A percentile compares a stretch with the other conserved stretches of the same genome.
These are phyloP conservation scores for Fistulifera pelliculosa DNA, from an alignment of 108 stramenopile genomes.

Conservation along the genomic window DNA sequence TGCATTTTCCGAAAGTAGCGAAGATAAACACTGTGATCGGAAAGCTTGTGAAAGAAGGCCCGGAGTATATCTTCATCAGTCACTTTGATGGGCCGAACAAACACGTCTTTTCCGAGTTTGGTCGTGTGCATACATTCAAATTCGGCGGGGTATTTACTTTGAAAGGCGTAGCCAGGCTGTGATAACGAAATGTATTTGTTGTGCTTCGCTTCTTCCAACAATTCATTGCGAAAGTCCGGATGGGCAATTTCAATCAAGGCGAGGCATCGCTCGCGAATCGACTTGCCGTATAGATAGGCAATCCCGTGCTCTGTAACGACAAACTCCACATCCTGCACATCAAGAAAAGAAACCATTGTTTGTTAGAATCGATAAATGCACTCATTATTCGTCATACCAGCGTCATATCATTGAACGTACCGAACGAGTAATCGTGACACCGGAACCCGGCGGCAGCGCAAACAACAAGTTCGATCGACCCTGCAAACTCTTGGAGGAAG, in stretches of 20 bases:
- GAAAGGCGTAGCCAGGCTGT: constrained; percentile 16
- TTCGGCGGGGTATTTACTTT: constrained; percentile 12
- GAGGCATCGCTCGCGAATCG: constrained; percentile 28
- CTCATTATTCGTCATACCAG: no score
- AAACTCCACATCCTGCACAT: constrained; percentile 20
- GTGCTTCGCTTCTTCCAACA: constrained; percentile 23
- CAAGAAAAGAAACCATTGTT: no score
- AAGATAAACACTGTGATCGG: constrained; percentile 23
- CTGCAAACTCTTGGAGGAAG: constrained; percentile 19
- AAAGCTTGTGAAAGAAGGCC: constrained; percentile 26
- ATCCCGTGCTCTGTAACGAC: constrained; percentile 25
- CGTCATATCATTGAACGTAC: no score
- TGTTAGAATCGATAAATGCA: no score
- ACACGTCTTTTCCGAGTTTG: constrained; percentile 14
- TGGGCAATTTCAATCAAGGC: constrained; percentile 30
- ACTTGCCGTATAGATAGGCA: constrained; percentile 29
- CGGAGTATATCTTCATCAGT: constrained; percentile 22
- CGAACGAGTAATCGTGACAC: constrained; percentile 21
- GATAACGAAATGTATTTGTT: constrained; percentile 9
- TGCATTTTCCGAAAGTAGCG: constrained; percentile 26
- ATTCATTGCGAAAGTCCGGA: constrained; percentile 23
- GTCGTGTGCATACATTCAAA: constrained; percentile 21
- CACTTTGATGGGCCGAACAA: constrained; percentile 22
- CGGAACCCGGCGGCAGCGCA: constrained; percentile 23
- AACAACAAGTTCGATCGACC: constrained; percentile 29